Percentiles rank a stretch among this genome's conserved stretches.
Conservation (phyloP, 2,329 filamentous ascomycete genomes). For the Polychaeton citri region DNA sequence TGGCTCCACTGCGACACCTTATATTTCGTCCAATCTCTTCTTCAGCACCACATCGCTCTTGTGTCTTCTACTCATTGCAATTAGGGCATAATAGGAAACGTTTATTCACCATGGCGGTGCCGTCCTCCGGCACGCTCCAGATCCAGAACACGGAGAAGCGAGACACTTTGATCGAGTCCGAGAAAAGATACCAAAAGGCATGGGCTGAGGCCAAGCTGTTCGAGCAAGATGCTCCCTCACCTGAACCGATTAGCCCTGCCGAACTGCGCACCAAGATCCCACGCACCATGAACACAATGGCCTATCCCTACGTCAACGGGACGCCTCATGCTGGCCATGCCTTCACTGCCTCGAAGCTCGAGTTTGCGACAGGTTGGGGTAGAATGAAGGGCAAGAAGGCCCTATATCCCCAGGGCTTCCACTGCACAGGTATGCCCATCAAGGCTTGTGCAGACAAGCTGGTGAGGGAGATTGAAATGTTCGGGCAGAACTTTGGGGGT, state of each 20-base stretch:
- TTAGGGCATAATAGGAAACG: not conserved
- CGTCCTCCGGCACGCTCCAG: conserved; percentile 42
- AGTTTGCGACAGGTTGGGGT: conserved; percentile 77
- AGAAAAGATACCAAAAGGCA: conserved; percentile 84
- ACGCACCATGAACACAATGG: conserved; percentile 80
- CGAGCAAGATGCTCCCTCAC: conserved; percentile 71
- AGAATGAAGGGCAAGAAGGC: conserved; percentile 81
- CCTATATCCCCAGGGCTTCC: conserved; percentile 85
- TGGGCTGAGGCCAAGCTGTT: conserved; percentile 71
- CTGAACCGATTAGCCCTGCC: conserved; percentile 54
- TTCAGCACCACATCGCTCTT: too few relatives aligned
- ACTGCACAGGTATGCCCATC: conserved; percentile 96
- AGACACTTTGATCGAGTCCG: conserved; percentile 65
- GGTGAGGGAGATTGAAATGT: conserved; percentile 73
- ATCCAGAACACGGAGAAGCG: conserved; percentile 74
- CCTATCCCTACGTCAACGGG: conserved; percentile 75
- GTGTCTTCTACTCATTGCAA: too few relatives aligned
- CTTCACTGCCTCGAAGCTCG: conserved; percentile 84
- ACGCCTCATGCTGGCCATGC: conserved; percentile 74
- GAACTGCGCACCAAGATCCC: conserved; percentile 70
- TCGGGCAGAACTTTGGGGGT: conserved; percentile 72
- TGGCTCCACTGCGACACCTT: too few relatives aligned
- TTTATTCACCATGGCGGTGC: not conserved
- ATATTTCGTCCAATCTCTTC: too few relatives aligned
- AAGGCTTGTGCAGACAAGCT: conserved; percentile 96